A percentile compares a stretch with the other conserved stretches of the same genome.
Conservation (phyloP, 371 early-diverging fungal genomes). For the Entomophthora muscae region DNA sequence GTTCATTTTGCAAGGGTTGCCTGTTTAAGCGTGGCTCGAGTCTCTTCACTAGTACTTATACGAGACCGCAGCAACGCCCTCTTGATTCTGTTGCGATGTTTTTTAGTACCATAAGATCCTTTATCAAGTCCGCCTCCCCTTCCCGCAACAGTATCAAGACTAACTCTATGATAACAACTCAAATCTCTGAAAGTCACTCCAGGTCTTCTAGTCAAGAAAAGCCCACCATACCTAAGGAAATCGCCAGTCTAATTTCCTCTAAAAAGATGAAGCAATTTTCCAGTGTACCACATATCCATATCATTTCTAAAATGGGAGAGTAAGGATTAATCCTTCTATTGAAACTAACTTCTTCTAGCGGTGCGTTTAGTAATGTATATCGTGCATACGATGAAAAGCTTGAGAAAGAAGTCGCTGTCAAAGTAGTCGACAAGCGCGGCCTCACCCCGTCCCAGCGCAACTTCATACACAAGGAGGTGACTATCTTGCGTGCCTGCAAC, state of each 20-base stretch:
- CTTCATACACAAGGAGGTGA: constrained; percentile 66
- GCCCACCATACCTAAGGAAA: too few species aligned
- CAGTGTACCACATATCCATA: not conserved
- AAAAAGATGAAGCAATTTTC: not conserved
- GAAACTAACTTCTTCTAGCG: constrained; percentile 23
- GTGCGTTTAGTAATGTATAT: constrained; percentile 72
- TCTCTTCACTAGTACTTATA: too few species aligned
- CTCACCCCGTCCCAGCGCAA: constrained; percentile 30
- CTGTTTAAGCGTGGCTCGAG: too few species aligned
- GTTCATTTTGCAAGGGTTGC: too few species aligned
- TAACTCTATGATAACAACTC: too few species aligned
- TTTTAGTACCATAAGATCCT: not conserved
- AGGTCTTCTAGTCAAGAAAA: too few species aligned
- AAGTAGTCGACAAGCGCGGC: constrained; percentile 52
- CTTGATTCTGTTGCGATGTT: not conserved
- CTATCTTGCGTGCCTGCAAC: constrained; percentile 64
- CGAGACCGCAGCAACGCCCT: too few species aligned
- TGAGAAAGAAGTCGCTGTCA: constrained; percentile 54
- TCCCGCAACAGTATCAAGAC: not conserved
- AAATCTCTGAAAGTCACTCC: too few species aligned
- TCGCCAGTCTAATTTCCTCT: too few species aligned
- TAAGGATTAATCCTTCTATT: constrained; percentile 18
- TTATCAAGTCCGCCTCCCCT: not conserved
- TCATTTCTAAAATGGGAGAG: constrained; percentile 30
- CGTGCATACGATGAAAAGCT: constrained; percentile 34